Evolutionary conservation across 2,329 filamentous ascomycete genomes (phyloP), one percentile per base, ranked within the genome.

Genomic region (Uncinocarpus reesii): DNA sequence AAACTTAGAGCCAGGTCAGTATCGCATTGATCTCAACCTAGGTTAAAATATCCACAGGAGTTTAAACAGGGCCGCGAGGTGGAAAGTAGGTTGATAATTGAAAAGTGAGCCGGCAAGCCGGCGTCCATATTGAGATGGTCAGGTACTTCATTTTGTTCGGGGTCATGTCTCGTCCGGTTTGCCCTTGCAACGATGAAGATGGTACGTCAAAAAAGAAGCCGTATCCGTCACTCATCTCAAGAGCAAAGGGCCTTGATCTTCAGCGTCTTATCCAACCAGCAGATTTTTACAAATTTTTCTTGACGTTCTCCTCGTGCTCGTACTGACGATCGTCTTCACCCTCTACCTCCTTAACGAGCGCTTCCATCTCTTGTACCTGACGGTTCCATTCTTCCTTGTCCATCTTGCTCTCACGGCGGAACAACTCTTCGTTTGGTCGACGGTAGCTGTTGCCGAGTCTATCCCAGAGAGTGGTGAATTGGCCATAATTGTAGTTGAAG

Each of bases 401-500:
- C 84, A 92, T 89, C 75, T 94, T 95, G 58, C 79, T 80, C 64
- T 92, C 84, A 63, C 82, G 83, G 58, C 81, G 71, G 72, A 95
- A 95, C 57, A 95, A 77, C 68, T 88, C 86, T 49, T 81, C 77
- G 58, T 92, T 90, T 16, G 89, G 89, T 72, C 83, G 80, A 58
- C 86, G 77, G 72, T 95, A 95, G 62, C 84, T 93, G 51, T 84
- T 84, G 47, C 86, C 86, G 16, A 95, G 68, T 46, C 89, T 81
- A 66, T 95, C 89, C 84, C 89, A 95, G 16, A 92, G 72, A 0
- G 88, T 95, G 13, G 86, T 92, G 71, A 89, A 95, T 66, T 95
- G 89, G 50, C 89, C 89, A 61, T 94, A 95, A 71, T 95, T 95
- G 75, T 85, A 86, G 70, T 85, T 84, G 73, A 86, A 86, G 67